Evolutionary conservation across 371 early-diverging fungal genomes (phyloP).

Genomic region (Mortierella sp.): DNA sequence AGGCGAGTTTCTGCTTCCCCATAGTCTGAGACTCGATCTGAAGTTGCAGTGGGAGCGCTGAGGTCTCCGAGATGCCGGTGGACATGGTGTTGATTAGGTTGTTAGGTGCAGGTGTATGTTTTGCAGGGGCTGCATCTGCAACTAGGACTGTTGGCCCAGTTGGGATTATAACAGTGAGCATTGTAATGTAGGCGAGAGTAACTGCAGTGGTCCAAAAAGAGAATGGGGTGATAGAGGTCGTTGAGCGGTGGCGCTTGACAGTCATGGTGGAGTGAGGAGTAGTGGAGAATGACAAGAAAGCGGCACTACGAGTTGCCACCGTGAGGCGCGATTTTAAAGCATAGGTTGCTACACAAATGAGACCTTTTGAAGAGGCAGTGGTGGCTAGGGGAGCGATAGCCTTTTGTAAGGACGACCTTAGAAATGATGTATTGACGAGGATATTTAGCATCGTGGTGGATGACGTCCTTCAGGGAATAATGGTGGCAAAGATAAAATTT

Average conservation of each 20-base stretch:
- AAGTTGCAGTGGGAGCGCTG: conserved; percentile 29
- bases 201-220: conserved; percentile 12
- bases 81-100: conserved; percentile 26
- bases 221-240: background rate
- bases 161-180: conserved; percentile 4
- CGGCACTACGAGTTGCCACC: background rate
- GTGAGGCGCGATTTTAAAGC: background rate
- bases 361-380: conserved; percentile 4
- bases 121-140: conserved; percentile 18
- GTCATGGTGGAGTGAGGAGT: background rate
- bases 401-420: conserved; percentile 23
- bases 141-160: background rate
- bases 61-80: conserved; percentile 16
- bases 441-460: conserved; percentile 1
- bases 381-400: conserved; percentile 12
- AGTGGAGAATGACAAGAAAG: background rate
- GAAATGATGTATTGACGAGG: conserved; percentile 9
- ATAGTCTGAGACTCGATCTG: conserved; percentile 38
- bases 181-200: conserved; percentile 6
- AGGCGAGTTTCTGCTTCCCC: conserved; percentile 30
- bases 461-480: background rate
- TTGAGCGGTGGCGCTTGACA: background rate
- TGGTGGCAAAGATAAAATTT: background rate
- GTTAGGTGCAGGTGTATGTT: background rate
- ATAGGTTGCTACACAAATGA: background rate